Base-by-base conservation (phyloP, 495 filamentous ascomycete genomes). In the Hypoxylon rickii region DNA sequence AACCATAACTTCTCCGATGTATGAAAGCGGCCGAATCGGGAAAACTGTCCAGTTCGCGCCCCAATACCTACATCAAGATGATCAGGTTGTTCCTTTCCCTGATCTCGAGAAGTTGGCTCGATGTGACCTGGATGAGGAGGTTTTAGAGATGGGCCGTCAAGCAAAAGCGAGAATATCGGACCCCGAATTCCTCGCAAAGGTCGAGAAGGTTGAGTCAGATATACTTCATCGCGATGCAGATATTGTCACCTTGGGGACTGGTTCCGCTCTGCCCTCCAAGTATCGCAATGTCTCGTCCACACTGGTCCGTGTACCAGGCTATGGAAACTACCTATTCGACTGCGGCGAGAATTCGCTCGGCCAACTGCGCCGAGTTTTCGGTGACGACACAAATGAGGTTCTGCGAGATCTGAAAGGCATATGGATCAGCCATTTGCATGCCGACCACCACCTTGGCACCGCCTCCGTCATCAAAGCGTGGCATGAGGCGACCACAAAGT, bases 251-350 rank as follows among this genome's bases (percentile, higher is more conserved):
- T 81, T 99, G 3, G 94, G 94, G 2, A 99, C 94, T 2, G 94
- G 94, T 7, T 96, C 92, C 2, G 86, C 91, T 8, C 55, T 85
- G 12, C 95, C 94, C 3, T 94, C 90, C 39, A 93, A 92, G 69
- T 92, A 96, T 70, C 88, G 94, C 47, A 99, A 97, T 69, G 94
- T 97, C 33, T 96, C 91, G 19, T 85, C 87, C 4, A 97, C 90
- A 1, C 76, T 99, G 6, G 61, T 97, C 32, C 80, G 89, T 16
- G 86, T 93, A 1, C 94, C 94, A n/a, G 87, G 83, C 0, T 80
- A 79, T 41, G 94, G 94, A 7, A 91, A 80, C 65, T 92, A 93
- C 51, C 71, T 99, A 2, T 78, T 99, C 36, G 94, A 99, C 70
- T 89, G 86, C 58, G 94, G 94, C 52, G 94, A 99, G 70, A 89